Evolutionary conservation across 2,329 filamentous ascomycete species (phyloP), one percentile per base, ranked within the genome.

Genomic region (Chalaropsis thielavioides): DNA sequence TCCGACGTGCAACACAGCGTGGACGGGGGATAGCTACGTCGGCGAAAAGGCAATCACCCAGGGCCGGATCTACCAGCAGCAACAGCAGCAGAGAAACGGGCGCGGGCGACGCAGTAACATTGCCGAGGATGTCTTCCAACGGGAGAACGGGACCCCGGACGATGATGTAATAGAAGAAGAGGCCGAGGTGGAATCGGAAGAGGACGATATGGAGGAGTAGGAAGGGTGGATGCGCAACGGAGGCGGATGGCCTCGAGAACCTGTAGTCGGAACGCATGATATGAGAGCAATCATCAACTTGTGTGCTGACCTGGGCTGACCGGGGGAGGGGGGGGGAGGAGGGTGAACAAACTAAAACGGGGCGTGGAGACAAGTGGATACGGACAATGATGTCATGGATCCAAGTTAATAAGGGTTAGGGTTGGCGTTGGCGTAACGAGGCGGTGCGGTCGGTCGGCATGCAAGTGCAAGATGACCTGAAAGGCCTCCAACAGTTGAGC

Each of bases 1-100:
- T 71, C 87, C 88, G 0, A 78, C 75, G 66, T 88, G 85, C 70
- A 72, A 76, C 2, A 77, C 71, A 8, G 74, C 73, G 0, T 87
- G 83, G 82, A 71, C 70, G 17, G 79, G 75, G 0, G 72, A 75
- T 8, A 75, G 77, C 58, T 83, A 76, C 66, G 80, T 84, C 1
- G 83, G 83, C 1, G 81, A 84, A 72, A 76, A 76, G 65, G 81
- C 83, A 0, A 77, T 84, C 38, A 84, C 81, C 1, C 76, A 76
- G 68, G 80, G 80, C 7, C 76, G 79, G 43, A 76, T 79, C 6
- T 82, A 78, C 66, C 76, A 78, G 68, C 67, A 73, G 75, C 35
- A 38, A 31, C 51, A 49, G 41, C 27, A 61, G n/a, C 41, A 63
- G 60, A 77, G 77, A 1, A 72, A 74, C 46, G 75, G 75, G 58